Base-by-base conservation (phyloP, 768 basidiomycete species). In the Boletus pseudo-olivaceus region DNA sequence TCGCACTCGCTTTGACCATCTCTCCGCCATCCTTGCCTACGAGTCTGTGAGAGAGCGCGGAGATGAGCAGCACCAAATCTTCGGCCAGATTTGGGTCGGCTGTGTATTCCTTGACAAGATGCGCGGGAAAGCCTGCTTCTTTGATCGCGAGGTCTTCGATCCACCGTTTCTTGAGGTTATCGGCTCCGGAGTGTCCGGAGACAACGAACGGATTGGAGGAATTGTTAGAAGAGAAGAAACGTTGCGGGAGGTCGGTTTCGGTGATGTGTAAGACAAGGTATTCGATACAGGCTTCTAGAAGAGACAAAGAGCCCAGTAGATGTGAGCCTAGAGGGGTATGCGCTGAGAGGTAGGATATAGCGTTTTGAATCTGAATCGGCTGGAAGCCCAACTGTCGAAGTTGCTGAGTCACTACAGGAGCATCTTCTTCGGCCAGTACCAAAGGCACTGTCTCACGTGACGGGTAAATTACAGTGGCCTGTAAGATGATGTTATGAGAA, bases 181-280 rank as follows among this genome's bases (percentile, higher is more conserved):
- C 81, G 4, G 72, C 70, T 0, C 87, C 86, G 19, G 82, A 75
- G 67, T 89, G 84, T 4, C 77, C 75, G 4, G 84, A 80, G 14
- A 82, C 82, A 55, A 91, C 70, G 66, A 91, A 89, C 1, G 88
- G 74, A 60, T 82, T 79, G 0, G 87, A 88, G 3, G 87, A 82
- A 60, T 84, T 86, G n/a, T 70, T 69, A 10, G 75, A 66, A 5
- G 87, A 82, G 15, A 89, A 69, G 67, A 92, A 91, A 27, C 81
- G 79, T 47, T 76, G 65, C 0, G 95, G 95, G 5, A 97, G 78
- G 61, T 96, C 93, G 53, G 90, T 87, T 73, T 98, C 94, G 0
- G 93, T 88, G 6, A 90, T 66, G 61, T 90, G 82, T 20, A 96
- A 76, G 42, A 96, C 78, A 3, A 97, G 77, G 72, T 91, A 92